Percentiles rank a stretch among this genome's conserved stretches.
Conservation (phyloP, 768 basidiomycete species). For the Naganishia vaughanmartiniae region DNA sequence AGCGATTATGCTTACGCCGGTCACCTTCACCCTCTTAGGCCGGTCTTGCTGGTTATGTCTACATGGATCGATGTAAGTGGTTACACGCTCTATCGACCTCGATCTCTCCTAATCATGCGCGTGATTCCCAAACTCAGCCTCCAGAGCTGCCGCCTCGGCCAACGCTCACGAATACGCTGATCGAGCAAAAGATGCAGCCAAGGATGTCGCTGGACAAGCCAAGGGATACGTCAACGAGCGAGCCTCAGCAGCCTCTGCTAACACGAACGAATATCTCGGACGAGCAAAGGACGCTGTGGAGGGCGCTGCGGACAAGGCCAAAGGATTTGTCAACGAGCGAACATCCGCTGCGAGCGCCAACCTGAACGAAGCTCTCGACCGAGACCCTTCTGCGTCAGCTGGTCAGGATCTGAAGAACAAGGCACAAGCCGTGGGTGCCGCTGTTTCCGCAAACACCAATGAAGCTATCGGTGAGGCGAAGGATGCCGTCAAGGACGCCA, state of each 20-base stretch:
- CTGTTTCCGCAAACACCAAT: conserved; percentile 27
- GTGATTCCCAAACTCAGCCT: conserved; percentile 39
- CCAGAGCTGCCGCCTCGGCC: conserved; percentile 30
- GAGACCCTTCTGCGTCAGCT: conserved; percentile 16
- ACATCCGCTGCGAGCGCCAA: conserved; percentile 28
- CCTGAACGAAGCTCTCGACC: conserved; percentile 29
- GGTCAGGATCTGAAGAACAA: conserved; percentile 25
- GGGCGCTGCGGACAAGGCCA: conserved; percentile 66
- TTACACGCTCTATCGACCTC: neutral
- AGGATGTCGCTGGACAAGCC: conserved; percentile 16
- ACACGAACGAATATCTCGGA: conserved; percentile 25
- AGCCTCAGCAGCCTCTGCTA: conserved; percentile 25
- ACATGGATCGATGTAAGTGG: conserved; percentile 47
- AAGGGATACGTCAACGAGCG: conserved; percentile 15
- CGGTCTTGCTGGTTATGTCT: conserved; percentile 57
- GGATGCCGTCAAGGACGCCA: conserved; percentile 54
- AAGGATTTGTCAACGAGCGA: conserved; percentile 41
- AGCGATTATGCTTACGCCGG: neutral
- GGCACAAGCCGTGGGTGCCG: conserved; percentile 26
- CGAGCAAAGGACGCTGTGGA: conserved; percentile 31
- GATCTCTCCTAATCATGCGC: neutral
- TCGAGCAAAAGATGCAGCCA: conserved; percentile 28
- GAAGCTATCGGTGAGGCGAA: conserved; percentile 25
- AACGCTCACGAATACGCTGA: conserved; percentile 30
- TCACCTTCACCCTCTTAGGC: conserved; percentile 33